Evolutionary conservation across 2,329 filamentous ascomycete genomes (phyloP).

Genomic region (Aspergillus vadensis): DNA sequence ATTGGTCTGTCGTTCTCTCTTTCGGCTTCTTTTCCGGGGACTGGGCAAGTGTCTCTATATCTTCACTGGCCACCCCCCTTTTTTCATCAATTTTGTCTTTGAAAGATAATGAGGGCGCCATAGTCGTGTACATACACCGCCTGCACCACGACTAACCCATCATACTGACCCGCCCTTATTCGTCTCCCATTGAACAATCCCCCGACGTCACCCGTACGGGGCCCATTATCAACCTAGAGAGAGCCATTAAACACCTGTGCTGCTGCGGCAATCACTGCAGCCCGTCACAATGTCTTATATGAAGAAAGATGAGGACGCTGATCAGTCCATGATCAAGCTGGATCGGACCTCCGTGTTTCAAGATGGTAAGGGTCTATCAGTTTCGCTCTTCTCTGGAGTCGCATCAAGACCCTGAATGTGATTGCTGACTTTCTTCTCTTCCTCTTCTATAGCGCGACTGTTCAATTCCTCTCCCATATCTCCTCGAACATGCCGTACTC

Average conservation of each 20-base stretch:
- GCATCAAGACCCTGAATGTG: slow-evolving; percentile 19
- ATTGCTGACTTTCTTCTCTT: slow-evolving; percentile 17
- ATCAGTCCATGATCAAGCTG: slow-evolving; percentile 90
- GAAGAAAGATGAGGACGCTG: slow-evolving; percentile 99
- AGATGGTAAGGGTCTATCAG: slow-evolving; percentile 69
- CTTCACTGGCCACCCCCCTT: not conserved
- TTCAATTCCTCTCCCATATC: slow-evolving; percentile 98
- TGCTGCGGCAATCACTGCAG: slow-evolving; percentile 36
- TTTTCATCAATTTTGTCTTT: slow-evolving; percentile 2
- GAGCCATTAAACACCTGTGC: slow-evolving; percentile 11
- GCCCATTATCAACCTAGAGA: slow-evolving; percentile 15
- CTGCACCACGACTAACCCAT: slow-evolving; percentile 21
- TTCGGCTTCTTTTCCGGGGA: not conserved
- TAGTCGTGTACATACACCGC: slow-evolving; percentile 29
- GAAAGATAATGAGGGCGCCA: slow-evolving; percentile 36
- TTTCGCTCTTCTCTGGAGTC: slow-evolving; percentile 26
- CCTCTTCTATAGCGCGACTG: slow-evolving; percentile 69
- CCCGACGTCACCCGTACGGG: slow-evolving; percentile 25
- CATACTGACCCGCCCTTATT: slow-evolving; percentile 28
- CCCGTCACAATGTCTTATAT: slow-evolving; percentile 77
- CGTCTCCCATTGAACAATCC: slow-evolving; percentile 26
- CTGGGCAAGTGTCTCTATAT: not conserved
- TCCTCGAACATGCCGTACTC: slow-evolving; percentile 93
- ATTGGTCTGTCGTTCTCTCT: slow-evolving; percentile 14
- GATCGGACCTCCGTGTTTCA: slow-evolving; percentile 98